Percentiles rank a stretch among this genome's conserved stretches.
phyloP scores from a whole-genome alignment of 2,329 filamentous ascomycete species.

The Diaporthe sp. region DNA sequence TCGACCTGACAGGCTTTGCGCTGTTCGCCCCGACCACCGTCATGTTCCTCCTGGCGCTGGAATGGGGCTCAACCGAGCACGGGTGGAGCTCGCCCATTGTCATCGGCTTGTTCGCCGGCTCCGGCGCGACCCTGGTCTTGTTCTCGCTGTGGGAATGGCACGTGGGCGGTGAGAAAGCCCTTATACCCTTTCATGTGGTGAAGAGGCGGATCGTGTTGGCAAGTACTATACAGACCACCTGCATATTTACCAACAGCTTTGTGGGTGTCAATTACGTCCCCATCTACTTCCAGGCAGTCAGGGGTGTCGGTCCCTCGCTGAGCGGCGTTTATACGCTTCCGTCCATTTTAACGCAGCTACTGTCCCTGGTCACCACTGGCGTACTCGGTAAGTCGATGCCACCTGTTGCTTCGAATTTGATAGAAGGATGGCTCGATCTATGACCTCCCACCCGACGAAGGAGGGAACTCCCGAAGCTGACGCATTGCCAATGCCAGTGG shows the following conservation, averaged over 20 bases:
- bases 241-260: background rate
- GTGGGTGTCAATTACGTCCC: slow-evolving; percentile 11
- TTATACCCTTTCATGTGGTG: background rate
- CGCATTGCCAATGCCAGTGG: background rate
- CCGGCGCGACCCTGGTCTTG: slow-evolving; percentile 42
- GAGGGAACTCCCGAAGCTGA: background rate
- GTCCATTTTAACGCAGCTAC: background rate
- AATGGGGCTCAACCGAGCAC: slow-evolving; percentile 51
- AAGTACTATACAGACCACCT: background rate
- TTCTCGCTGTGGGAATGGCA: slow-evolving; percentile 53
- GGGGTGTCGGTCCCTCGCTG: background rate
- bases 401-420: too few species aligned
- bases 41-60: slow-evolving; percentile 54
- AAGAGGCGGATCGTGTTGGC: background rate
- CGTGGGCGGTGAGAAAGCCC: slow-evolving; percentile 33
- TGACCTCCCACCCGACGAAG: too few species aligned
- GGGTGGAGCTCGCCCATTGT: slow-evolving; percentile 49
- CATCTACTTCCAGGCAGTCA: slow-evolving; percentile 22
- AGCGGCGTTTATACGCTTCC: slow-evolving; percentile 18
- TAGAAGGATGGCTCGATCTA: too few species aligned
- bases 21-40: slow-evolving; percentile 52
- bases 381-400: background rate
- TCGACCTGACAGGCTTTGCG: slow-evolving; percentile 52
- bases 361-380: background rate
- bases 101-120: slow-evolving; percentile 52